These are phyloP conservation scores for Amniculicola lignicola DNA, from an alignment of 495 filamentous ascomycete species.

Conservation along the genomic window DNA sequence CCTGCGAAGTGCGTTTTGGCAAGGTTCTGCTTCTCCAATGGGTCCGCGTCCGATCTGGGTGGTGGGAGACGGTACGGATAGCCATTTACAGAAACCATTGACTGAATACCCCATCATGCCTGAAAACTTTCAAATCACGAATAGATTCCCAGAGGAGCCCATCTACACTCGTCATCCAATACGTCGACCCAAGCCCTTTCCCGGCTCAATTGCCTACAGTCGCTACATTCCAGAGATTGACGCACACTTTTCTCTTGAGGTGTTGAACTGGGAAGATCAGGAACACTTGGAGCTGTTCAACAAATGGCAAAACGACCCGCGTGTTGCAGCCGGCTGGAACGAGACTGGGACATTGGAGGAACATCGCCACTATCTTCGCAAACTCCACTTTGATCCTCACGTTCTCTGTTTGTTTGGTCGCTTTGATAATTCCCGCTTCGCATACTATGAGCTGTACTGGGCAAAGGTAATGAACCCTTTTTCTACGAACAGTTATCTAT, in stretches of 20 bases:
- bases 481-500: neutral
- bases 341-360: conserved; percentile 62
- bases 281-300: conserved; percentile 61
- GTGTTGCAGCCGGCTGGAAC: conserved; percentile 67
- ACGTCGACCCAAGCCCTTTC: conserved; percentile 57
- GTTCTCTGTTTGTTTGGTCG: conserved; percentile 58
- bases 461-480: conserved; percentile 51
- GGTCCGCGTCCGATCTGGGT: conserved; percentile 61
- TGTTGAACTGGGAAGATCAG: conserved; percentile 53
- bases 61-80: conserved; percentile 39
- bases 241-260: conserved; percentile 63
- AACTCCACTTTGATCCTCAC: conserved; percentile 60
- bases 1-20: conserved; percentile 60
- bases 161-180: conserved; percentile 57
- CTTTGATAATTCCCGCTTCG: conserved; percentile 60
- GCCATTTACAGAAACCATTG: conserved; percentile 44
- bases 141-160: conserved; percentile 47
- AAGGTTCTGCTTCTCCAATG: conserved; percentile 62
- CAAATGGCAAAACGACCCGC: conserved; percentile 67
- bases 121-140: conserved; percentile 55
- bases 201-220: conserved; percentile 62
- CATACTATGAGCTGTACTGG: conserved; percentile 71
- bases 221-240: conserved; percentile 65
- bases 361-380: conserved; percentile 60
- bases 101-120: conserved; percentile 53